Evolutionary conservation across 2,329 filamentous ascomycete genomes (phyloP), one percentile per base, ranked within the genome.

Genomic region (Xenosphaeropsis pyriputrescens): DNA sequence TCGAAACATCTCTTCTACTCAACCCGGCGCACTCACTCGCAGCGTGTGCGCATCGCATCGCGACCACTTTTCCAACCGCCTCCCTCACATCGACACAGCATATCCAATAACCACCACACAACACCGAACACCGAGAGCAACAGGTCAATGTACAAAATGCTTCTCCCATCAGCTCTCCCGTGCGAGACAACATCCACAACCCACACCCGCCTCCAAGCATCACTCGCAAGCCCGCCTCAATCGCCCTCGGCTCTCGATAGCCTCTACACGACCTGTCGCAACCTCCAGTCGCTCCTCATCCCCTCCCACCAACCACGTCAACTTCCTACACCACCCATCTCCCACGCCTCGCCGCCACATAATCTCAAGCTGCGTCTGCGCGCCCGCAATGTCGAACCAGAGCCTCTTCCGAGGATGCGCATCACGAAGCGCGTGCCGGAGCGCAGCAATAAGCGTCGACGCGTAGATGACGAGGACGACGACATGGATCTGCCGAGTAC

Each of bases 201-300:
- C 34, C 53, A 57, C 47, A 59, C 61, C 34, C 64, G 63, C 44
- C 45, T 42, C 34, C 47, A 47, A 43, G 36, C 46, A 29, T 37
- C 65, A 33, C 61, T 70, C 50, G 65, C 68, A 43, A 76, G 73
- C 37, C 74, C 74, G 36, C 73, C 73, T 8, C 46, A 50, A 36
- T 54, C 39, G 62, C 59, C 65, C 42, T 57, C 57, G 37, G 58
- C 67, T 15, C 58, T 75, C 46, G 62, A 61, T 51, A 70, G 68
- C 56, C 65, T 78, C 50, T 67, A 73, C 55, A 65, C 60, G 42
- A 70, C 72, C 34, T 78, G 73, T 52, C 72, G 70, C 53, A 70
- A 68, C 5, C 65, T 78, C 1, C 74, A 79, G 50, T 68, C 67
- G 2, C 69, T 77, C 49, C 63, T 77, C 42, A 26, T 26, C 22